Conservation (phyloP, 2,329 filamentous ascomycete genomes). For the Colletotrichum echinochloae region DNA sequence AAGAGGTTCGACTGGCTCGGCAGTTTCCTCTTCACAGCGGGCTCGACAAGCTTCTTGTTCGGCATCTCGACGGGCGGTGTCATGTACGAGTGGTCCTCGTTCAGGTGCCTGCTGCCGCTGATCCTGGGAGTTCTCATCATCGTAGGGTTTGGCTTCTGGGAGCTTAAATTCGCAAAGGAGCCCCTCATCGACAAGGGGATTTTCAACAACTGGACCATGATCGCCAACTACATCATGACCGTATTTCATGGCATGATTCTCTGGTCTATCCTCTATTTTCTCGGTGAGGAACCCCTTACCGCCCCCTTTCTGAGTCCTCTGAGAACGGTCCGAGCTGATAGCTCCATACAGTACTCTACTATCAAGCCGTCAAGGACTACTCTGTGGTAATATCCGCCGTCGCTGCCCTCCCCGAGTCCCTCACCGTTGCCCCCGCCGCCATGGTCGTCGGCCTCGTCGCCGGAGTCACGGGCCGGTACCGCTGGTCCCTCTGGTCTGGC, state of each 20-base stretch:
- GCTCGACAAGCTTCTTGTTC: constrained; percentile 69
- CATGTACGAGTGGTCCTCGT: constrained; percentile 73
- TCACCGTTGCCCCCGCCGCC: constrained; percentile 72
- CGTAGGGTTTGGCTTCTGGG: constrained; percentile 65
- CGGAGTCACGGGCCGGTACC: constrained; percentile 68
- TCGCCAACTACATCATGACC: constrained; percentile 63
- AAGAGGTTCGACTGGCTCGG: constrained; percentile 73
- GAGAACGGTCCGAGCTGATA: constrained; percentile 47
- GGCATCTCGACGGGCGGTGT: constrained; percentile 74
- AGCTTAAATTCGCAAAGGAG: constrained; percentile 61
- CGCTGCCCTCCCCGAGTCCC: constrained; percentile 68
- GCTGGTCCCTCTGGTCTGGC: constrained; percentile 70
- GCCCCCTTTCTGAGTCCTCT: constrained; percentile 15
- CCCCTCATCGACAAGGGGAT: constrained; percentile 61
- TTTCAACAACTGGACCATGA: constrained; percentile 61
- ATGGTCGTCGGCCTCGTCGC: constrained; percentile 67
- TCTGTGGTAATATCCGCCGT: constrained; percentile 66
- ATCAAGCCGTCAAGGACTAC: constrained; percentile 65
- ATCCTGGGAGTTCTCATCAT: constrained; percentile 65
- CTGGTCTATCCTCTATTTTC: constrained; percentile 67
- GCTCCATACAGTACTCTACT: constrained; percentile 54
- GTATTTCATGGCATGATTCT: constrained; percentile 69
- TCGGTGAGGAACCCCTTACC: constrained; percentile 50
- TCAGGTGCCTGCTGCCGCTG: constrained; percentile 72
- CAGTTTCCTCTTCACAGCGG: constrained; percentile 69